Evolutionary conservation across 179 eudicot species (phyloP).

Genomic region (Drosera spatulata): DNA sequence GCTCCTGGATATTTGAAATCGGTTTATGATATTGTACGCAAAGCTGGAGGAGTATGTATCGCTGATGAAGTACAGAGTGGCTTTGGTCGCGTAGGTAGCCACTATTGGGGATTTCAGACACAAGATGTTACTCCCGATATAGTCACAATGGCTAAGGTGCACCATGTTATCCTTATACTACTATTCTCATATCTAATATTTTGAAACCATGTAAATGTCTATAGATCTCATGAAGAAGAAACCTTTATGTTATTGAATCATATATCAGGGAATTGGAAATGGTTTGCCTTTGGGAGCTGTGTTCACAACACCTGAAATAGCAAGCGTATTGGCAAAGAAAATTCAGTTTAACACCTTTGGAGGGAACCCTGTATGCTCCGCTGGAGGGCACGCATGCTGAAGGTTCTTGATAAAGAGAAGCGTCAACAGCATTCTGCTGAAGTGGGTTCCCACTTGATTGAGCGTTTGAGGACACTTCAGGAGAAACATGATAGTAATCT

Average conservation of each 20-base stretch:
- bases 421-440: constrained; percentile 87
- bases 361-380: constrained; percentile 94
- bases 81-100: constrained; percentile 95
- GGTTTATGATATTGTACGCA: constrained; percentile 80
- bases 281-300: constrained; percentile 97
- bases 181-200: neutral
- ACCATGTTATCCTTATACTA: neutral
- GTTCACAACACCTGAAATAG: constrained; percentile 95
- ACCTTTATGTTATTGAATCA: neutral
- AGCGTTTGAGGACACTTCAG: constrained; percentile 60
- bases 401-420: constrained; percentile 78
- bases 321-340: constrained; percentile 77
- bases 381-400: constrained; percentile 97
- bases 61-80: constrained; percentile 99
- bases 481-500: constrained; percentile 72
- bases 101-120: constrained; percentile 96
- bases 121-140: constrained; percentile 91
- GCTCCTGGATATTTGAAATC: constrained; percentile 81
- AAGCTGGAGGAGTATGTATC: constrained; percentile 97
- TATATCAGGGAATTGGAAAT: constrained; percentile 84
- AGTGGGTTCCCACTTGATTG: constrained; percentile 80
- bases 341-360: constrained; percentile 97
- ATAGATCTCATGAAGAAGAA: neutral
- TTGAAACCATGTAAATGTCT: neutral
- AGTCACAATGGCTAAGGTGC: constrained; percentile 97